phyloP scores from a whole-genome alignment of 768 basidiomycete species.

The Tulasnella sp. region DNA sequence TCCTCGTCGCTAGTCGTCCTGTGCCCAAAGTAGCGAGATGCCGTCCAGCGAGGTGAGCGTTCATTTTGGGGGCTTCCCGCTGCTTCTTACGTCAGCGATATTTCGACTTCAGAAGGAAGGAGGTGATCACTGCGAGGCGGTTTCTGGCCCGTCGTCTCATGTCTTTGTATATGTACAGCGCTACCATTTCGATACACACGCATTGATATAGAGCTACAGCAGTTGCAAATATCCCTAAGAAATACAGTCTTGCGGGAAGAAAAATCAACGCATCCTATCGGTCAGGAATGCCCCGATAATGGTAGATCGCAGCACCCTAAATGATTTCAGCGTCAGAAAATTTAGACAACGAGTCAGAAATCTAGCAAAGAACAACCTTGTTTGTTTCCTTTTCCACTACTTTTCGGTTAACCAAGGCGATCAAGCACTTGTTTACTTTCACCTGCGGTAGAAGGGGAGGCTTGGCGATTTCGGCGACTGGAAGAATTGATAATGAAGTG shows the following conservation, averaged over 20 bases:
- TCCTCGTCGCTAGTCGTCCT: background rate
- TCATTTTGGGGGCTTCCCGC: background rate
- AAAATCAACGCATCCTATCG: background rate
- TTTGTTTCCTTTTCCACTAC: constrained; percentile 50
- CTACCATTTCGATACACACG: background rate
- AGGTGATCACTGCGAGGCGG: background rate
- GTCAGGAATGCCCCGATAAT: background rate
- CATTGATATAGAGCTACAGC: background rate
- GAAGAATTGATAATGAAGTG: background rate
- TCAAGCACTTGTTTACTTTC: constrained; percentile 85
- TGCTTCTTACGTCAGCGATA: background rate
- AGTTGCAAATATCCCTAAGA: background rate
- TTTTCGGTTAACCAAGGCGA: constrained; percentile 81
- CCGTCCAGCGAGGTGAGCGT: background rate
- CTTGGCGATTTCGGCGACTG: constrained; percentile 67
- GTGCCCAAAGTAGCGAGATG: background rate
- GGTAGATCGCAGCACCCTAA: constrained; percentile 13
- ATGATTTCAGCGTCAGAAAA: background rate
- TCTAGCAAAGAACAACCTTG: background rate
- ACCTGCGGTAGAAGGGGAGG: constrained; percentile 82
- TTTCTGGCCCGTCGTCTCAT: background rate
- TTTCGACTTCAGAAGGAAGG: background rate
- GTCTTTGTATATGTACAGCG: background rate
- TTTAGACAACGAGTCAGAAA: background rate
- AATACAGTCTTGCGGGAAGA: background rate